Evolutionary conservation across 257 asterid species (phyloP), one percentile per base, ranked within the genome.

Genomic region (Mentha longifolia): DNA sequence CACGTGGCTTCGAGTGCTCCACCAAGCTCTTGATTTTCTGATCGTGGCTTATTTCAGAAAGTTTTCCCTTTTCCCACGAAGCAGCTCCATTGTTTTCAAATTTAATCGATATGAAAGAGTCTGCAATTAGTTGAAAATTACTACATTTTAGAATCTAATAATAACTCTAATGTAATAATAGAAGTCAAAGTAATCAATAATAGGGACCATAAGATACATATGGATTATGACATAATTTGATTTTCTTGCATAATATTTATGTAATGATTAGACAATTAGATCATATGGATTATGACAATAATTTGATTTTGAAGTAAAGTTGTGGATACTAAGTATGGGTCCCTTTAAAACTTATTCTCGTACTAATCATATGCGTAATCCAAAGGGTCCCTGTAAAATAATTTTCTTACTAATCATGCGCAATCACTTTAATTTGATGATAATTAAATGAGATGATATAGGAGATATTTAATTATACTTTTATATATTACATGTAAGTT

Each of bases 91-190:
- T 88, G 56, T 81, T 92, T 79, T 84, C 98, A 77, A 92, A 92
- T 78, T 86, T 88, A 35, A 92, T 89, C 49, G 98, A 89, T 88
- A 90, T 92, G 55, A 88, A 92, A 8, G 98, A 89, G 47, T 86
- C 98, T 92, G 83, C 76, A 80, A 71, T 58, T 9, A 33, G 5
- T 17, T 57, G 61, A 30, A 8, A 61, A n/a, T n/a, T n/a, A 7
- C 2, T 50, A 16, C 0, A 17, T 56, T 5, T 56, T 56, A 25
- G 0, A 22, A 55, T 55, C 37, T 55, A 17, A 5, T 25, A 55
- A 12, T 9, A 8, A 19, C 2, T 17, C 1, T 17, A 51, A 51
- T 17, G 28, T 16, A 16, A 50, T 52, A 52, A 16, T 16, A 63
- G 37, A 64, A 9, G 9, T 49, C 25, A 15, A 43, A 3, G 3